These are phyloP conservation scores for Lentinula guzmanii DNA, from an alignment of 768 basidiomycete species.

Conservation along the genomic window DNA sequence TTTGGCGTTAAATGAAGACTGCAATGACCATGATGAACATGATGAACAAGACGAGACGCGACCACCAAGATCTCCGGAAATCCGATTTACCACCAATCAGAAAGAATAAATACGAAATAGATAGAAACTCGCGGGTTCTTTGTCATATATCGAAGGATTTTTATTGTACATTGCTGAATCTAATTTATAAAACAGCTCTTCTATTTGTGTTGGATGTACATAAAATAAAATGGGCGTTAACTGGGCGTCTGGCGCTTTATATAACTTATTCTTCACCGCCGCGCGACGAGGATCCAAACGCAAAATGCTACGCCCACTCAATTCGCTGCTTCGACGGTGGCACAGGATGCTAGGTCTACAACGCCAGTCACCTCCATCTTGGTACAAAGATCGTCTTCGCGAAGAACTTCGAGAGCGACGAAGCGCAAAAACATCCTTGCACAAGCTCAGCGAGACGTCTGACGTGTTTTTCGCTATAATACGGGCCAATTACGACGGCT, in stretches of 20 bases:
- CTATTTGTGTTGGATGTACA: neutral
- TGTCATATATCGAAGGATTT: no score
- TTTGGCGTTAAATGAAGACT: neutral
- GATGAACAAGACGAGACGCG: neutral
- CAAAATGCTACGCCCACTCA: neutral
- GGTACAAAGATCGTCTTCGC: slow-evolving; percentile 6
- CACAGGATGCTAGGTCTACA: slow-evolving; percentile 1
- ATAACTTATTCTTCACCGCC: neutral
- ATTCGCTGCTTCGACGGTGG: slow-evolving; percentile 2
- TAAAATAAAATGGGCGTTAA: neutral
- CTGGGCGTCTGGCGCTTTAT: neutral
- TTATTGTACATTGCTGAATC: no score
- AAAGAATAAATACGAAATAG: neutral
- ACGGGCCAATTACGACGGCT: slow-evolving; percentile 1
- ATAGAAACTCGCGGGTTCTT: no score
- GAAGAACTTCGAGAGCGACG: slow-evolving; percentile 7
- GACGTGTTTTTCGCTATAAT: slow-evolving; percentile 4
- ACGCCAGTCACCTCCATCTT: slow-evolving; percentile 5
- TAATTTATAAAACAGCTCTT: no score
- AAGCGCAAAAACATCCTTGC: neutral
- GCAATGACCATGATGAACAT: no score
- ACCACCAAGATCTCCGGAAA: neutral
- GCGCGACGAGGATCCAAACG: neutral
- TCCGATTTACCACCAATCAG: neutral
- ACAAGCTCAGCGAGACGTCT: slow-evolving; percentile 6